Evolutionary conservation across 176 grass and related monocot species (phyloP).

Genomic region (Canna indica): DNA sequence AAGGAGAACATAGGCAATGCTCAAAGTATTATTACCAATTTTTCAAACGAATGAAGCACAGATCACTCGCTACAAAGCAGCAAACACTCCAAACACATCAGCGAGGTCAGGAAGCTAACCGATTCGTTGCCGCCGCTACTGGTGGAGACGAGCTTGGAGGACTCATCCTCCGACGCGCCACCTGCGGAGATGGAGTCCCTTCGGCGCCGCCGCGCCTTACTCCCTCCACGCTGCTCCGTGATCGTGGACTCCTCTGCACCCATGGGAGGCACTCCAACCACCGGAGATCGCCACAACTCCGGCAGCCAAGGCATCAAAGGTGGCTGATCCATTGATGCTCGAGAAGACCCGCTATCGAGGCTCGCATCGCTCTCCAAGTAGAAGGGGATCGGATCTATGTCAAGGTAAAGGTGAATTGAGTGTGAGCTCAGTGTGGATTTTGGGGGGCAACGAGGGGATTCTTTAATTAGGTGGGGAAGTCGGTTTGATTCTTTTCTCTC

Average conservation of each 20-base stretch:
- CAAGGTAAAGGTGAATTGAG: too few relatives aligned
- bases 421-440: too few relatives aligned
- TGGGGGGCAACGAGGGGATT: too few relatives aligned
- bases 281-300: constrained; percentile 1
- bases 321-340: neutral
- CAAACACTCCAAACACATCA: neutral
- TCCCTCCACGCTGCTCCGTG: constrained; percentile 10
- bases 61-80: neutral
- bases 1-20: neutral
- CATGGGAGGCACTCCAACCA: neutral
- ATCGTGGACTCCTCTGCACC: constrained; percentile 6
- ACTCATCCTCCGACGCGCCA: constrained; percentile 12
- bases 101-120: constrained; percentile 1
- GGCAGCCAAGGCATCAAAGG: neutral
- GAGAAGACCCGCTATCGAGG: neutral
- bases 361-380: neutral
- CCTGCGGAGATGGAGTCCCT: neutral
- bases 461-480: too few relatives aligned
- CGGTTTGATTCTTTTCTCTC: too few relatives aligned
- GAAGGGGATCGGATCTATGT: too few relatives aligned
- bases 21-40: neutral
- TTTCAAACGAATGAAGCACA: neutral
- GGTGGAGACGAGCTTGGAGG: constrained; percentile 8
- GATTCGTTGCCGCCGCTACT: constrained; percentile 14
- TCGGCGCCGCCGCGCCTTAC: neutral